Base-by-base conservation (phyloP, 176 grass and related monocot species). In the Pharus latifolius region DNA sequence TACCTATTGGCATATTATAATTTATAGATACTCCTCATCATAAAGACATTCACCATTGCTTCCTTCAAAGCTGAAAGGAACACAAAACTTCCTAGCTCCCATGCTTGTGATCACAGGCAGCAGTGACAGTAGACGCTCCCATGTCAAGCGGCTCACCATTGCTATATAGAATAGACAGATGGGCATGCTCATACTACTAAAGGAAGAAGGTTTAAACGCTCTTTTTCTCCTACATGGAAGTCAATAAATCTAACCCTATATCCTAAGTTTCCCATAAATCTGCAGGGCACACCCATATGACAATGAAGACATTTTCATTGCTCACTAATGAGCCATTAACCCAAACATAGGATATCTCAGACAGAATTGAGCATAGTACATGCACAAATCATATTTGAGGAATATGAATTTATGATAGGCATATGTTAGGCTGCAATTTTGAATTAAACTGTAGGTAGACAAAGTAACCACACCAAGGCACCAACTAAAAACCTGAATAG, bases 161-260 rank as follows among this genome's bases (percentile, higher is more conserved):
- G 65, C 23, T 64, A 46, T 26, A 22, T 13, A 54, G 48, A 83
- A 49, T 51, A 75, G 27, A 50, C 43, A 25, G 45, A 83, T 55
- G 16, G 20, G 45, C 23, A 60, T 27, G 20, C 75, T 68, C 45
- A 37, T 15, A 5, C 10, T 43, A 34, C 18, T 53, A 66, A 38
- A 54, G 61, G 49, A 55, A 23, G 29, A 68, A 68, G 16, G 64
- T 20, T 49, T 37, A 27, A 30, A 29, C 57, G 57, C 19, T 78
- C 48, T n/a, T n/a, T n/a, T n/a, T n/a, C n/a, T n/a, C n/a, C n/a
- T 33, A 23, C 12, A 67, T 10, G 12, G 50, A 35, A 58, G 38
- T 40, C 10, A 32, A 64, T 19, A 60, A 35, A 30, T 62, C 27
- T 63, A 50, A 15, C 38, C 22, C 20, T 34, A 35, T 49, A 74